These are phyloP conservation scores for Diaporthe aspalathi DNA, from an alignment of 2,329 filamentous ascomycete species.

Conservation along the genomic window DNA sequence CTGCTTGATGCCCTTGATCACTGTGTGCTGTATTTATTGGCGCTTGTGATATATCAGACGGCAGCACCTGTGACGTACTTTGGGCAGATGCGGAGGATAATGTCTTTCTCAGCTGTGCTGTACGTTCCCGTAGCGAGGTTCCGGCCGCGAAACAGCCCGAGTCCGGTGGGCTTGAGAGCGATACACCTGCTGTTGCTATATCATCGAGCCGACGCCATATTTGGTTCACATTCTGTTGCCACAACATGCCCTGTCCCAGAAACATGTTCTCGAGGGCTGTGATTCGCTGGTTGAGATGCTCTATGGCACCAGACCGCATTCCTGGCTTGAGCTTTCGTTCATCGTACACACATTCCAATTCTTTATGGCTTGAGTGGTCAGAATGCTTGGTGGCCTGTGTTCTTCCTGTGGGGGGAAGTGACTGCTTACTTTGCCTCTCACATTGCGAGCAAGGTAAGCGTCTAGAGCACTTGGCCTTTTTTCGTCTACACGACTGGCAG, in stretches of 20 bases:
- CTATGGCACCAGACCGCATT: constrained; percentile 50
- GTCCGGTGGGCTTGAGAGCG: neutral
- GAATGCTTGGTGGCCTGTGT: neutral
- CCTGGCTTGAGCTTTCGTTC: constrained; percentile 49
- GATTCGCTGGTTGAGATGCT: constrained; percentile 49
- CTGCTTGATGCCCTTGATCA: neutral
- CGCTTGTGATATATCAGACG: neutral
- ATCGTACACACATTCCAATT: constrained; percentile 50
- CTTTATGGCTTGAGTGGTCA: constrained; percentile 19
- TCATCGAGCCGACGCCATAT: constrained; percentile 42
- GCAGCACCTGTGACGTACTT: neutral
- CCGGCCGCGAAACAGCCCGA: neutral
- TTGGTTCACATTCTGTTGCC: constrained; percentile 45
- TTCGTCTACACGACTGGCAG: constrained; percentile 57
- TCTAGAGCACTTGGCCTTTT: constrained; percentile 58
- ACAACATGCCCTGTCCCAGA: constrained; percentile 51
- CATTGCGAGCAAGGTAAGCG: constrained; percentile 57
- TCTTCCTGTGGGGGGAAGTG: neutral
- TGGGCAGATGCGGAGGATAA: neutral
- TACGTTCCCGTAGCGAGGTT: neutral
- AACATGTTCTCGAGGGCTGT: constrained; percentile 52
- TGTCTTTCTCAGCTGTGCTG: neutral
- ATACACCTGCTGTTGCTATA: neutral
- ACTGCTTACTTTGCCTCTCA: constrained; percentile 46
- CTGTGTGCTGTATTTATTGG: neutral